These are phyloP conservation scores for Irpex lacteus DNA, from an alignment of 1,284 basidiomycete species.

Conservation along the genomic window DNA sequence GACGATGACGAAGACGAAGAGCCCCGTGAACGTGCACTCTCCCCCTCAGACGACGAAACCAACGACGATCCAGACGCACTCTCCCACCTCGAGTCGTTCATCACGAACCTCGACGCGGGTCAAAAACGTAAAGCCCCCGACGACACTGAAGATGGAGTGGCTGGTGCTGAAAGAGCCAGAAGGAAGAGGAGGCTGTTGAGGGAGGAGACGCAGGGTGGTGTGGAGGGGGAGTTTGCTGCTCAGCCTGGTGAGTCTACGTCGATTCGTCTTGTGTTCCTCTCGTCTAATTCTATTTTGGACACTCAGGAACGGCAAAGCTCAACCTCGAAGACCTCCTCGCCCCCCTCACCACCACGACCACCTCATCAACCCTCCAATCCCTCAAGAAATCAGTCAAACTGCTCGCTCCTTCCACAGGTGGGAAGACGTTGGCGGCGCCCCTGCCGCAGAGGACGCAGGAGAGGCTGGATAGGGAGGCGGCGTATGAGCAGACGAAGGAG, in stretches of 20 bases:
- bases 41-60: constrained; percentile 52
- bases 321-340: constrained; percentile 75
- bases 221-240: constrained; percentile 72
- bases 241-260: constrained; percentile 39
- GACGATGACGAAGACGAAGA: constrained; percentile 40
- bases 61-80: constrained; percentile 50
- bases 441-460: constrained; percentile 87
- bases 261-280: not conserved
- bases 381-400: constrained; percentile 71
- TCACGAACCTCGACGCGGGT: constrained; percentile 64
- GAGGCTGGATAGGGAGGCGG: constrained; percentile 88
- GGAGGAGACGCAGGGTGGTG: constrained; percentile 74
- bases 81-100: constrained; percentile 67
- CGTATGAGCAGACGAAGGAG: constrained; percentile 89
- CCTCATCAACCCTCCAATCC: constrained; percentile 53
- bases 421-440: constrained; percentile 78
- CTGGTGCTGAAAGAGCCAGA: constrained; percentile 59
- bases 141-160: constrained; percentile 19
- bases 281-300: constrained; percentile 1
- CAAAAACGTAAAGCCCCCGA: constrained; percentile 72
- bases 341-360: constrained; percentile 49
- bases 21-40: constrained; percentile 29
- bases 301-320: constrained; percentile 49
- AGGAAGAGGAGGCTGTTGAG: constrained; percentile 47
- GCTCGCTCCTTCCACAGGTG: constrained; percentile 48